phyloP scores from a whole-genome alignment of 768 basidiomycete genomes.

The Mycena rosella region DNA sequence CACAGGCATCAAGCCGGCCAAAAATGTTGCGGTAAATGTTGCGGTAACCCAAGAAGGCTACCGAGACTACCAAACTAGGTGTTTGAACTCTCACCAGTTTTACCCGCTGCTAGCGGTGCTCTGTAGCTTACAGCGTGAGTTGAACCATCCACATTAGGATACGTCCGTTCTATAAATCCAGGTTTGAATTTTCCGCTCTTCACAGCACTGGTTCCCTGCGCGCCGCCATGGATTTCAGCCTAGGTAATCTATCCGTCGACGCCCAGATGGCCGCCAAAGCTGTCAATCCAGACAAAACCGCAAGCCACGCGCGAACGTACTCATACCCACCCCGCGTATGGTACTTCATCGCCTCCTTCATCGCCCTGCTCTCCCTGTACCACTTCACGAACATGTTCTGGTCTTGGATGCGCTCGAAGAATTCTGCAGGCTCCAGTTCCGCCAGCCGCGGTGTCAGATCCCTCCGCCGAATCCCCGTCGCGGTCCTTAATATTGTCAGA shows the following conservation, averaged over 20 bases:
- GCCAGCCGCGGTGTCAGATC: conserved; percentile 28
- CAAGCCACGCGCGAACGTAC: conserved; percentile 19
- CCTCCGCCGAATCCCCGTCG: conserved; percentile 47
- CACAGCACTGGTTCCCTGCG: not conserved
- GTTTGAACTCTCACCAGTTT: conserved; percentile 31
- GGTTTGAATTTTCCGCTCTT: not conserved
- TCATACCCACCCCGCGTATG: conserved; percentile 47
- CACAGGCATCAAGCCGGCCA: too few relatives aligned
- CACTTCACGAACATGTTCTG: conserved; percentile 46
- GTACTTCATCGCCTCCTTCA: conserved; percentile 57
- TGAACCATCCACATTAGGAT: conserved; percentile 4
- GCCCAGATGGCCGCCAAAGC: too few relatives aligned
- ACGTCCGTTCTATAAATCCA: conserved; percentile 21
- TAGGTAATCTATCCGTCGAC: not conserved
- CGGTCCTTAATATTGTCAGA: conserved; percentile 49
- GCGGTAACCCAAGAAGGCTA: too few relatives aligned
- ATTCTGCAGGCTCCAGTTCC: conserved; percentile 9
- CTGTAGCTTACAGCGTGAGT: conserved; percentile 18
- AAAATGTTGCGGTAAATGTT: too few relatives aligned
- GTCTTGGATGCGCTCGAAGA: conserved; percentile 36
- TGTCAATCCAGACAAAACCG: conserved; percentile 19
- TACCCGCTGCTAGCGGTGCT: conserved; percentile 3
- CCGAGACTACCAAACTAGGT: conserved; percentile 29
- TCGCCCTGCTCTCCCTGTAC: conserved; percentile 53
- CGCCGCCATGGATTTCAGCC: conserved; percentile 24